A percentile compares a stretch with the other conserved stretches of the same genome.
phyloP scores from a whole-genome alignment of 495 filamentous ascomycete species.

The Cladorrhinum samala region DNA sequence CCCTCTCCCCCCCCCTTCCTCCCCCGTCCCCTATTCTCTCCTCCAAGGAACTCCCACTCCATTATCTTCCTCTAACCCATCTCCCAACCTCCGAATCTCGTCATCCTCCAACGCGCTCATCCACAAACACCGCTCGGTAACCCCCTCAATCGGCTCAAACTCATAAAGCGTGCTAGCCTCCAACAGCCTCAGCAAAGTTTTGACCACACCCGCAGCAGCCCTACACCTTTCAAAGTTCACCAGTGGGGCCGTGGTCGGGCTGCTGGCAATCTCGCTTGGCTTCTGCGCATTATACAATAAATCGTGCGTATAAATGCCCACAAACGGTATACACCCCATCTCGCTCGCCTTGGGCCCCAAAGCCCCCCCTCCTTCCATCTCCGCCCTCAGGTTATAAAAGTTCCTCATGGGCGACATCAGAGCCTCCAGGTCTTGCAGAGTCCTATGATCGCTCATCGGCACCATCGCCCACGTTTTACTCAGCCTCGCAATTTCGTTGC shows the following conservation, averaged over 20 bases:
- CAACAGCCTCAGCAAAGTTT: constrained; percentile 80
- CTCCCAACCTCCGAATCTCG: constrained; percentile 55
- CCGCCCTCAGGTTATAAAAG: constrained; percentile 79
- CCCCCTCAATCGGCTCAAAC: constrained; percentile 77
- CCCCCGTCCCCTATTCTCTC: neutral
- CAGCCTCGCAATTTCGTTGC: constrained; percentile 71
- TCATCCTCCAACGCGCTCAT: constrained; percentile 83
- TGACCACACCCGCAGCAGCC: constrained; percentile 84
- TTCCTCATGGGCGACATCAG: constrained; percentile 85
- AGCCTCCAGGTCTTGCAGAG: constrained; percentile 73
- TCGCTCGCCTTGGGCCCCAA: constrained; percentile 41
- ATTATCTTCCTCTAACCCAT: constrained; percentile 38
- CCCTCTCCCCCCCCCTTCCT: too few species aligned
- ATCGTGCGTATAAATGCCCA: constrained; percentile 92
- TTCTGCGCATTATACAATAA: constrained; percentile 94
- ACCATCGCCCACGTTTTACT: constrained; percentile 77
- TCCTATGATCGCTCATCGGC: constrained; percentile 59
- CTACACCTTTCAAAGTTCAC: constrained; percentile 96
- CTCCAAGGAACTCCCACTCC: too few species aligned
- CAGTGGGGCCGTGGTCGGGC: constrained; percentile 62
- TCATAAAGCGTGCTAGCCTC: constrained; percentile 88
- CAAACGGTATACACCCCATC: constrained; percentile 92
- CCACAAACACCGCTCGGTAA: constrained; percentile 91
- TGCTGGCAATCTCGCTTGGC: constrained; percentile 61
- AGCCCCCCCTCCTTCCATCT: constrained; percentile 69